Base-by-base conservation (phyloP, 148 eudicot species). In the Linanthus parryae region DNA sequence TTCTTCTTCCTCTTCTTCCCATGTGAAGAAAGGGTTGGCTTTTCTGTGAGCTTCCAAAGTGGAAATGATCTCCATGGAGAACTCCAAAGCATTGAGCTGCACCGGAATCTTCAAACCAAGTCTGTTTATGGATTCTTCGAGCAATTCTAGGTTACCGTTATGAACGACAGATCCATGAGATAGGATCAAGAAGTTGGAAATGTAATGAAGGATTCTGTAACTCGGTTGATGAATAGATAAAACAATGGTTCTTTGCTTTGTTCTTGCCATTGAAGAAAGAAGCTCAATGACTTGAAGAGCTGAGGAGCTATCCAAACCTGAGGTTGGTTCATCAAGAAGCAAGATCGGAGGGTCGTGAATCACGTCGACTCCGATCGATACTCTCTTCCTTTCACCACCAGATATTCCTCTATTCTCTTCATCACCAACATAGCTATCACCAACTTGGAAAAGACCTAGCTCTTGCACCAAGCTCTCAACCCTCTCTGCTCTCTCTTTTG, bases 221-320 rank as follows among this genome's bases (percentile, higher is more conserved):
- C 98, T 91, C 5, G 98, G 98, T 59, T 91, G 98, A 58, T 91
- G 98, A 39, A 91, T 81, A 0, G 98, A 91, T 8, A 91, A 56
- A n/a, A 91, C 35, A 11, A 91, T 69, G 17, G 75, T 81, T 44
- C 86, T 77, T 8, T 62, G 65, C 54, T 73, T 91, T 5, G 77
- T 63, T 56, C 49, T 73, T 11, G 81, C 76, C 72, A 86, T 81
- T n/a, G 67, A 72, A 0, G 77, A 69, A 14, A 91, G 79, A 46
- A 91, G 55, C 62, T 83, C 94, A 19, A 86, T 79, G 1, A 91
- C 98, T 67, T 83, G 95, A 18, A 91, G 77, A 8, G 98, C 95
- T 0, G 85, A 86, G 8, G 79, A 68, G 72, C 95, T 86, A 33
- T 91, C 98, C 14, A 91, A 64, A 24, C 98, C 98, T 3, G 98